Percentiles rank a stretch among this genome's conserved stretches.
phyloP scores from a whole-genome alignment of 352 stramenopile genomes.

The Phytophthora meadii region DNA sequence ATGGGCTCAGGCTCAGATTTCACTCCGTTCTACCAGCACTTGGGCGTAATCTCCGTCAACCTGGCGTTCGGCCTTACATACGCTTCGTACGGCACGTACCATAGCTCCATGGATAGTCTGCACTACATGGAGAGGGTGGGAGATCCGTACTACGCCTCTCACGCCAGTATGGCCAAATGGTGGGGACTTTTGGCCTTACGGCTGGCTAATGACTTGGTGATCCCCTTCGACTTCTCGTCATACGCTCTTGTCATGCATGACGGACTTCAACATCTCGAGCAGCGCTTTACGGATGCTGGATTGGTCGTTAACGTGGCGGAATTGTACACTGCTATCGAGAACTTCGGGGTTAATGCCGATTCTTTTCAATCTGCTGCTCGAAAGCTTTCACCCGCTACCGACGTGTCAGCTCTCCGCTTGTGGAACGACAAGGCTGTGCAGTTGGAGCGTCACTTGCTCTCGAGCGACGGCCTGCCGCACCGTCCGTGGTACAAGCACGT shows the following conservation, averaged over 20 bases:
- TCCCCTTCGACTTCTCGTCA: slow-evolving; percentile 61
- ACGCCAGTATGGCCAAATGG: slow-evolving; percentile 56
- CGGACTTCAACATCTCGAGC: slow-evolving; percentile 29
- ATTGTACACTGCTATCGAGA: slow-evolving; percentile 31
- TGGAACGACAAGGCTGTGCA: slow-evolving; percentile 37
- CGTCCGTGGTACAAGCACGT: slow-evolving; percentile 51
- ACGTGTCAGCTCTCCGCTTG: background rate
- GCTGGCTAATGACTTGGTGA: slow-evolving; percentile 45
- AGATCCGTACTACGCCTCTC: slow-evolving; percentile 62
- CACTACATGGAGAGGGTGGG: slow-evolving; percentile 64
- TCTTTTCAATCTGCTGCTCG: slow-evolving; percentile 29
- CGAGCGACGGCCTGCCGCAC: slow-evolving; percentile 25
- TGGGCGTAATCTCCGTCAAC: slow-evolving; percentile 83
- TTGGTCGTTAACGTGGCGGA: slow-evolving; percentile 9
- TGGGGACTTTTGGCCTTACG: slow-evolving; percentile 62
- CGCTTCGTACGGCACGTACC: slow-evolving; percentile 74
- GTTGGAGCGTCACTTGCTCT: slow-evolving; percentile 45
- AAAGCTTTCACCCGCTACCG: background rate
- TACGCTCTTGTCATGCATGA: slow-evolving; percentile 56
- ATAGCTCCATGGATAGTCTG: slow-evolving; percentile 87
- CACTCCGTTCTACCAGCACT: slow-evolving; percentile 85
- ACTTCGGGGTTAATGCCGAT: slow-evolving; percentile 39
- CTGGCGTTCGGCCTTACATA: slow-evolving; percentile 52
- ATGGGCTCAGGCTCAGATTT: slow-evolving; percentile 75
- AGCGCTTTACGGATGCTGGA: slow-evolving; percentile 12